These are phyloP conservation scores for Crotalaria pallida DNA, from an alignment of 306 rosid species.

Conservation along the genomic window DNA sequence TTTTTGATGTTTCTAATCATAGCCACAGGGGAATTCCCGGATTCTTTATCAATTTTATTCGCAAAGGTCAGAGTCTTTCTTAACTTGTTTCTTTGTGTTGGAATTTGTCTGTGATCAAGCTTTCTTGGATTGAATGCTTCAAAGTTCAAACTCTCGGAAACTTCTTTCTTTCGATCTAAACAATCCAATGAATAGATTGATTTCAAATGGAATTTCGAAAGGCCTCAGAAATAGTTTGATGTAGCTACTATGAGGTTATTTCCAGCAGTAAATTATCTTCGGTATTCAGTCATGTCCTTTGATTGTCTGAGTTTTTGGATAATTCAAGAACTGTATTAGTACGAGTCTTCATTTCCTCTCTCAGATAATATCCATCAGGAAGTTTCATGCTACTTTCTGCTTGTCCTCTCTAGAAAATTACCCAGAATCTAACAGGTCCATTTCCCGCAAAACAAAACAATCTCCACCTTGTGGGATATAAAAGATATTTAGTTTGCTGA, in stretches of 20 bases:
- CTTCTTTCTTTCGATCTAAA: neutral
- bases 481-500: neutral
- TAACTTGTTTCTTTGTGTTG: conserved; percentile 3
- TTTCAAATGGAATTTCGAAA: conserved; percentile 8
- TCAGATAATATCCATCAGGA: neutral
- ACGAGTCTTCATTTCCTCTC: neutral
- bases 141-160: neutral
- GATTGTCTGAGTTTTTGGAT: neutral
- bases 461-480: neutral
- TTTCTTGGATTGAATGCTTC: neutral
- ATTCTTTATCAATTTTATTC: conserved; percentile 62
- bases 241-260: neutral
- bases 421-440: neutral
- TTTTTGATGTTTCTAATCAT: conserved; percentile 80
- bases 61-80: conserved; percentile 61
- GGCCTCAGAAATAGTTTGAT: neutral
- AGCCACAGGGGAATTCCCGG: conserved; percentile 87
- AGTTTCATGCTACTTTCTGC: neutral
- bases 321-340: neutral
- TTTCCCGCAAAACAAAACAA: neutral
- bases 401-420: neutral
- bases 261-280: neutral
- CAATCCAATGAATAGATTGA: neutral
- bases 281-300: neutral
- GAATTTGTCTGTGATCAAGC: conserved; percentile 1